Conservation (phyloP, 441 rosid genomes). For the Geranium incanum region DNA sequence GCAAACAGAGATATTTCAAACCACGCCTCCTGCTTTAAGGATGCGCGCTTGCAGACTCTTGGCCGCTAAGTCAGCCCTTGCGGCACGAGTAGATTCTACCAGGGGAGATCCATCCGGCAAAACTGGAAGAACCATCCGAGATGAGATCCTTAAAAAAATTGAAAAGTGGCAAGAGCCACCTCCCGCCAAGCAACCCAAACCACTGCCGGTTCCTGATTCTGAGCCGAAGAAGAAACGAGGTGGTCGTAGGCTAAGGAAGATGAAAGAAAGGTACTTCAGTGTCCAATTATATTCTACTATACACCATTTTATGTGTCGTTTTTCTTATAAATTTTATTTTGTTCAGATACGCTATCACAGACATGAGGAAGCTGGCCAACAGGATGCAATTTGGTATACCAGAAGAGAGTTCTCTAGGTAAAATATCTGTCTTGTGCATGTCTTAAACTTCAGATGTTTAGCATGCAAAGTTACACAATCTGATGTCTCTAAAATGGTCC, state of each 20-base stretch:
- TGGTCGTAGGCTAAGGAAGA: slow-evolving; percentile 84
- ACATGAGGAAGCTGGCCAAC: slow-evolving; percentile 93
- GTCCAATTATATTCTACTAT: not conserved
- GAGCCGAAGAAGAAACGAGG: slow-evolving; percentile 96
- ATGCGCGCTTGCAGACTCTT: slow-evolving; percentile 75
- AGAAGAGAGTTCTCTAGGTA: slow-evolving; percentile 95
- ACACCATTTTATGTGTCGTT: not conserved
- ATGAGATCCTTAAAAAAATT: slow-evolving; percentile 72
- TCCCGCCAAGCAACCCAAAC: slow-evolving; percentile 94
- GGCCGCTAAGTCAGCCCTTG: slow-evolving; percentile 86
- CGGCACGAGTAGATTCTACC: slow-evolving; percentile 76
- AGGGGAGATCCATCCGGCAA: slow-evolving; percentile 75
- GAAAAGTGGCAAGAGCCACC: slow-evolving; percentile 99
- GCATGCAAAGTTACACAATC: not conserved
- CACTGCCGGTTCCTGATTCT: slow-evolving; percentile 96
- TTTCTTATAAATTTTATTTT: not conserved
- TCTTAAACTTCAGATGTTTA: not conserved
- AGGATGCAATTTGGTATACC: slow-evolving; percentile 96
- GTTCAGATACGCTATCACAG: slow-evolving; percentile 80
- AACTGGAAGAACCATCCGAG: slow-evolving; percentile 59
- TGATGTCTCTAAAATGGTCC: not conserved
- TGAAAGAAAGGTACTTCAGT: slow-evolving; percentile 69
- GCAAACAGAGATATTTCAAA: slow-evolving; percentile 80
- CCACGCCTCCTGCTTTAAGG: slow-evolving; percentile 68
- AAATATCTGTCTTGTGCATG: slow-evolving; percentile 17